These are phyloP conservation scores for Melampsora larici-populina DNA, from an alignment of 1,284 basidiomycete species.

Conservation along the genomic window DNA sequence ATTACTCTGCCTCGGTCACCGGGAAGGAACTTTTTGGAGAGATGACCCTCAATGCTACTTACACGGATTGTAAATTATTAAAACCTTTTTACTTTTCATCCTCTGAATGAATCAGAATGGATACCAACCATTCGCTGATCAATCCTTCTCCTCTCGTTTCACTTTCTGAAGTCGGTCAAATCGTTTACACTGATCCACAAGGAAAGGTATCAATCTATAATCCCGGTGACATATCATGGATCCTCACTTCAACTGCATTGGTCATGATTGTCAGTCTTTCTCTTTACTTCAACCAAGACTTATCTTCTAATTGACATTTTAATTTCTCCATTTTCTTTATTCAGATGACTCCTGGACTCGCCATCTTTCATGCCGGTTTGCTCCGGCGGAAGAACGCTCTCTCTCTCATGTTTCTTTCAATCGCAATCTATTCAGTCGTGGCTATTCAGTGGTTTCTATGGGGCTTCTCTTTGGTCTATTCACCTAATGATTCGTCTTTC, in stretches of 20 bases:
- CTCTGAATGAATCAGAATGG: too few species aligned
- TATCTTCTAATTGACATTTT: neutral
- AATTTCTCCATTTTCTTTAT: neutral
- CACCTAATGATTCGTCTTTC: neutral
- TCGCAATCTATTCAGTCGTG: conserved; percentile 72
- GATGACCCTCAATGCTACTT: neutral
- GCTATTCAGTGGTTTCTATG: conserved; percentile 63
- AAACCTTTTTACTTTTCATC: too few species aligned
- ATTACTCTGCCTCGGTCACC: too few species aligned
- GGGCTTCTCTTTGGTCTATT: neutral
- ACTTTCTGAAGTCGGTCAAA: neutral
- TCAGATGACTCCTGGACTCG: conserved; percentile 31
- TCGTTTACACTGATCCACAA: neutral
- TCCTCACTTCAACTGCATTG: neutral
- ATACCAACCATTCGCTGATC: too few species aligned
- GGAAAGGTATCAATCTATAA: neutral
- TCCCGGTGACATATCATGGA: neutral
- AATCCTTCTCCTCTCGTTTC: neutral
- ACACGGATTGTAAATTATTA: neutral
- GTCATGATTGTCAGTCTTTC: neutral
- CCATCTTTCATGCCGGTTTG: conserved; percentile 79
- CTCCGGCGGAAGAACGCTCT: conserved; percentile 82
- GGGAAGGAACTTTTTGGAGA: neutral
- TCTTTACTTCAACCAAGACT: neutral
- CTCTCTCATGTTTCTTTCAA: conserved; percentile 80